Conservation (phyloP, 768 basidiomycete species). For the Lactifluus subvellereus region DNA sequence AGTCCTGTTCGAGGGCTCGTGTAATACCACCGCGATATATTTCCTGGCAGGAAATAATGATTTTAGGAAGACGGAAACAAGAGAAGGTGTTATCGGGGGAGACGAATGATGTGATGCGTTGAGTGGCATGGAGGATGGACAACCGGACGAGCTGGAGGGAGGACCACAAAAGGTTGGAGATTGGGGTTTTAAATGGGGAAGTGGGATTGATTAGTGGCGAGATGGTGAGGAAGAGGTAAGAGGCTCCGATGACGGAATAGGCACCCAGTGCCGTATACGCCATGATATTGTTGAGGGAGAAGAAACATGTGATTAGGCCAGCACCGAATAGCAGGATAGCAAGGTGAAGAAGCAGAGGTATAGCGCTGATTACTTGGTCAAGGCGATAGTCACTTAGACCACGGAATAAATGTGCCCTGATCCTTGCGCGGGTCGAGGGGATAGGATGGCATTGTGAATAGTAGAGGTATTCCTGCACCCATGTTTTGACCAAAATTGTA, state of each 20-base stretch:
- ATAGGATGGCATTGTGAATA: conserved; percentile 6
- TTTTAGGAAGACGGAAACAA: conserved; percentile 7
- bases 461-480: conserved; percentile 11
- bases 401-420: conserved; percentile 17
- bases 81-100: neutral
- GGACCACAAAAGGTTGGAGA: conserved; percentile 16
- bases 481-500: conserved; percentile 13
- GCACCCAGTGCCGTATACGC: conserved; percentile 11
- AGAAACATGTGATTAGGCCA: conserved; percentile 15
- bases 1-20: conserved; percentile 7
- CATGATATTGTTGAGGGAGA: conserved; percentile 8
- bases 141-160: neutral
- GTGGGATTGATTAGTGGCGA: conserved; percentile 5
- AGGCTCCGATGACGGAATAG: neutral
- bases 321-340: conserved; percentile 19
- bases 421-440: conserved; percentile 17
- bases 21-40: conserved; percentile 12
- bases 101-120: neutral
- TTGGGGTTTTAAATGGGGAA: conserved; percentile 22
- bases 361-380: conserved; percentile 1
- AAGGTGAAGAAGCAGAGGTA: conserved; percentile 20
- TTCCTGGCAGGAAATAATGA: conserved; percentile 4
- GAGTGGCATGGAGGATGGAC: neutral
- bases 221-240: conserved; percentile 16
- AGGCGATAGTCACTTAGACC: conserved; percentile 6